These are phyloP conservation scores for Bipolaris cookei DNA, from an alignment of 2,329 filamentous ascomycete species.

Conservation along the genomic window DNA sequence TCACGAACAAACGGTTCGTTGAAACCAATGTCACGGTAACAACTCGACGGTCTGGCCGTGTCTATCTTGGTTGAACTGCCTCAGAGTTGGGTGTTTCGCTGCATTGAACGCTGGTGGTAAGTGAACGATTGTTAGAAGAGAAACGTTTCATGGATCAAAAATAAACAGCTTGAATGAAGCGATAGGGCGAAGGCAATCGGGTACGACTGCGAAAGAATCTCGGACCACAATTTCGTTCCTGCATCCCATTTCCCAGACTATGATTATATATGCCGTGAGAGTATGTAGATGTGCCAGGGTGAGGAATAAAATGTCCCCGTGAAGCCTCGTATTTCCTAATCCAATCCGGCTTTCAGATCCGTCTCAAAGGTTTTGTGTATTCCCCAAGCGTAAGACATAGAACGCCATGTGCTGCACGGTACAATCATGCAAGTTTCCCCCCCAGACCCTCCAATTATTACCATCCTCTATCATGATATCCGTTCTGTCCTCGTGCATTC, in stretches of 20 bases:
- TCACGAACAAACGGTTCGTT: not conserved
- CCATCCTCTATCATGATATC: not conserved
- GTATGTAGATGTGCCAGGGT: not conserved
- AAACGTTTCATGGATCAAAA: not conserved
- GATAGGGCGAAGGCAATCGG: not conserved
- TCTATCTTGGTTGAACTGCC: not conserved
- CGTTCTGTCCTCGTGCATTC: not conserved
- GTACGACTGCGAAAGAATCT: not conserved
- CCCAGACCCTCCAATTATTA: not conserved
- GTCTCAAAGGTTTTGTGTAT: not conserved
- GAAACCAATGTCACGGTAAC: constrained; percentile 10
- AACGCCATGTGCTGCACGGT: constrained; percentile 5
- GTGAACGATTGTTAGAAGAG: too few species aligned
- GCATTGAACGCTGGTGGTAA: not conserved
- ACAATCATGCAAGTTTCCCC: not conserved
- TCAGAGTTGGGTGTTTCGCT: not conserved
- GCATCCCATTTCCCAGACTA: not conserved
- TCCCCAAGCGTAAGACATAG: constrained; percentile 3
- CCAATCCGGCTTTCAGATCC: constrained; percentile 23
- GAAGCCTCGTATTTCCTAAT: constrained; percentile 6
- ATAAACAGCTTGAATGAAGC: not conserved
- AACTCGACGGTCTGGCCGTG: not conserved
- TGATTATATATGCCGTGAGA: not conserved
- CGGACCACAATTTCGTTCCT: not conserved
- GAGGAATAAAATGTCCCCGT: not conserved